phyloP scores from a whole-genome alignment of 2,329 filamentous ascomycete genomes.

The Aspergillus novoparasiticus region DNA sequence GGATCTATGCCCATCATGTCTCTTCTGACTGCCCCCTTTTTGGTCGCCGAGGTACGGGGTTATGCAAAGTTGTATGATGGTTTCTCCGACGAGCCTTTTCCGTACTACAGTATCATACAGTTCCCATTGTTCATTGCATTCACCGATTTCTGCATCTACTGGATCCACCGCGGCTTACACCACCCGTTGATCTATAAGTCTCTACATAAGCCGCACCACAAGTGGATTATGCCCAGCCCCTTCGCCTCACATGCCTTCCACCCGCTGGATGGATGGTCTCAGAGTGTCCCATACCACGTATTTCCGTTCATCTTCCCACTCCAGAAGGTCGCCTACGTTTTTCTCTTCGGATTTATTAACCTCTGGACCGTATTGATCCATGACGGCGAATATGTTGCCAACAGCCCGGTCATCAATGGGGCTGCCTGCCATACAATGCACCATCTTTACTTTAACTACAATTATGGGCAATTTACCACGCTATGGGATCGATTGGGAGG shows the following conservation, averaged over 20 bases:
- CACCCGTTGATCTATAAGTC: slow-evolving; percentile 80
- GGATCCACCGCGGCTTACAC: slow-evolving; percentile 85
- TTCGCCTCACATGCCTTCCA: slow-evolving; percentile 94
- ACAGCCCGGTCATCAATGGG: slow-evolving; percentile 90
- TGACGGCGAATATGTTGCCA: slow-evolving; percentile 90
- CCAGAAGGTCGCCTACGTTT: slow-evolving; percentile 85
- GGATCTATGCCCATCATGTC: slow-evolving; percentile 79
- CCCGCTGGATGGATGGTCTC: slow-evolving; percentile 85
- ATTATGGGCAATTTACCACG: slow-evolving; percentile 93
- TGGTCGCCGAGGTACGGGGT: slow-evolving; percentile 80
- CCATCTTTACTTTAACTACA: slow-evolving; percentile 85
- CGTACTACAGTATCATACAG: slow-evolving; percentile 77
- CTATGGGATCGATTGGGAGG: slow-evolving; percentile 86
- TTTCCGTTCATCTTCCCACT: slow-evolving; percentile 92
- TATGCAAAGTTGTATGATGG: slow-evolving; percentile 85
- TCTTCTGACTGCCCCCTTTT: slow-evolving; percentile 76
- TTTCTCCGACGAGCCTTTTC: slow-evolving; percentile 72
- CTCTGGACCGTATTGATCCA: slow-evolving; percentile 97
- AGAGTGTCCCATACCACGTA: slow-evolving; percentile 88
- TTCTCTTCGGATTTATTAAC: slow-evolving; percentile 89
- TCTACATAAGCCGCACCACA: slow-evolving; percentile 97
- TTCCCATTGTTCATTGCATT: slow-evolving; percentile 87
- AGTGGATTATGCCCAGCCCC: slow-evolving; percentile 98
- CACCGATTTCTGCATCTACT: slow-evolving; percentile 89
- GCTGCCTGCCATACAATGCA: slow-evolving; percentile 93